Conservation (phyloP, 257 asterid genomes). For the Jaltomata sinuosa region DNA sequence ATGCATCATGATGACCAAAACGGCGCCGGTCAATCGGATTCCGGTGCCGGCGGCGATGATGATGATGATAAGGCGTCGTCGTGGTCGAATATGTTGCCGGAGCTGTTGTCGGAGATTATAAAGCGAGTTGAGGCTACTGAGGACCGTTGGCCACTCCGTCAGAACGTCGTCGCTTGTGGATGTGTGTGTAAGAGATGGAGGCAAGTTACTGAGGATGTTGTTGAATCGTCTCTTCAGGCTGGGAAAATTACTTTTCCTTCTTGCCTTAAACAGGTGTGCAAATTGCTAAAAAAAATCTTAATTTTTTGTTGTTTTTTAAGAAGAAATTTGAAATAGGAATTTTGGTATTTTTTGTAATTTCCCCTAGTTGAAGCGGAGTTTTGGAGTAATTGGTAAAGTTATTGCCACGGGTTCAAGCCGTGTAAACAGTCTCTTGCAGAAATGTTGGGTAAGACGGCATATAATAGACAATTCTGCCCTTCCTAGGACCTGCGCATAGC, state of each 20-base stretch:
- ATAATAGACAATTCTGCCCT: too few relatives aligned
- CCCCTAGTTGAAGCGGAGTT: too few relatives aligned
- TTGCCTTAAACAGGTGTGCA: conserved; percentile 79
- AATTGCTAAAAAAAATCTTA: not conserved
- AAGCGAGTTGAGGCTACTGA: conserved; percentile 66
- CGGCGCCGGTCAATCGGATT: conserved; percentile 24
- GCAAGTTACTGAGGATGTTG: conserved; percentile 62
- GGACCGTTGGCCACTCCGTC: conserved; percentile 78
- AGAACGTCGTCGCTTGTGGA: conserved; percentile 75
- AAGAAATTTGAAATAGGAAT: not conserved
- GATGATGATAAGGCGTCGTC: conserved; percentile 9
- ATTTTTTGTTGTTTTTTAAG: not conserved
- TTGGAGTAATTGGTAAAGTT: too few relatives aligned
- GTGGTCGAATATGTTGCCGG: conserved; percentile 86
- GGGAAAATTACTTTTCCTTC: conserved; percentile 82
- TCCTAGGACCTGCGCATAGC: too few relatives aligned
- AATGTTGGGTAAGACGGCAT: too few relatives aligned
- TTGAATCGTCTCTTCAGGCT: conserved; percentile 34
- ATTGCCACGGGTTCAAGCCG: too few relatives aligned
- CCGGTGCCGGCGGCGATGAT: not conserved
- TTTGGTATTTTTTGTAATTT: not conserved
- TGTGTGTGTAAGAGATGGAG: conserved; percentile 96
- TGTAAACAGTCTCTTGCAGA: too few relatives aligned
- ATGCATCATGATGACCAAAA: not conserved
- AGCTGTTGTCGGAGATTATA: conserved; percentile 66